phyloP scores from a whole-genome alignment of 2,329 filamentous ascomycete species.

The Rutstroemia sp. region DNA sequence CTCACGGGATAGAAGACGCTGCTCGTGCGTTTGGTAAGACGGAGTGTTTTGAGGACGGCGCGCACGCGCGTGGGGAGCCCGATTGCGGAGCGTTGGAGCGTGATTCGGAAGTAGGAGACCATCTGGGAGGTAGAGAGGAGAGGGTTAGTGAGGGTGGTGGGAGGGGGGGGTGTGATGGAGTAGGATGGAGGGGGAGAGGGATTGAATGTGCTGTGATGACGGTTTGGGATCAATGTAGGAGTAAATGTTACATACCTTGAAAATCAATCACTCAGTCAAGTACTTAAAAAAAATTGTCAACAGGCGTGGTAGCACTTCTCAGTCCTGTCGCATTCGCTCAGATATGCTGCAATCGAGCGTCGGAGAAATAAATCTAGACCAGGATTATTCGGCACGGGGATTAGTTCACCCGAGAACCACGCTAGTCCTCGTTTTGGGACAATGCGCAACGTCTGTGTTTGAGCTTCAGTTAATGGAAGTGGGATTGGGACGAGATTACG shows the following conservation, averaged over 20 bases:
- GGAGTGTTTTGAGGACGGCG: constrained; percentile 62
- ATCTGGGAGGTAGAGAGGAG: neutral
- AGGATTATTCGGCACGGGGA: constrained; percentile 4
- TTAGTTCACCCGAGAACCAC: neutral
- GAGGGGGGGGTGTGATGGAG: neutral
- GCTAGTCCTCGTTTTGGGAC: constrained; percentile 4
- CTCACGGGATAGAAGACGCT: constrained; percentile 68
- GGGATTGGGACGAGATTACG: neutral
- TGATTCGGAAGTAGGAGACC: constrained; percentile 59
- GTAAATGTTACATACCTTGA: too few relatives aligned
- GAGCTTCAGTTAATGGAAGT: neutral
- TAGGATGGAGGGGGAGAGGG: neutral
- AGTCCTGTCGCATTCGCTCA: too few relatives aligned
- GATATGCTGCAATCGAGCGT: neutral
- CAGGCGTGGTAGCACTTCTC: too few relatives aligned
- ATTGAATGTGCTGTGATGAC: too few relatives aligned
- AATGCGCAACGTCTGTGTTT: neutral
- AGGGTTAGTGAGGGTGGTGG: neutral
- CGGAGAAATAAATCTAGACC: constrained; percentile 5
- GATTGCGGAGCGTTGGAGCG: constrained; percentile 64
- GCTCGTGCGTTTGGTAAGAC: constrained; percentile 62
- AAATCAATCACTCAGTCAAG: too few relatives aligned
- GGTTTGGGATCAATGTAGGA: too few relatives aligned
- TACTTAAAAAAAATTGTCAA: too few relatives aligned
- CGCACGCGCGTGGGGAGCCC: constrained; percentile 57